Percentiles rank a stretch among this genome's conserved stretches.
Evolutionary conservation across 306 rosid species (phyloP).

Genomic region (Heteromeles arbutifolia): DNA sequence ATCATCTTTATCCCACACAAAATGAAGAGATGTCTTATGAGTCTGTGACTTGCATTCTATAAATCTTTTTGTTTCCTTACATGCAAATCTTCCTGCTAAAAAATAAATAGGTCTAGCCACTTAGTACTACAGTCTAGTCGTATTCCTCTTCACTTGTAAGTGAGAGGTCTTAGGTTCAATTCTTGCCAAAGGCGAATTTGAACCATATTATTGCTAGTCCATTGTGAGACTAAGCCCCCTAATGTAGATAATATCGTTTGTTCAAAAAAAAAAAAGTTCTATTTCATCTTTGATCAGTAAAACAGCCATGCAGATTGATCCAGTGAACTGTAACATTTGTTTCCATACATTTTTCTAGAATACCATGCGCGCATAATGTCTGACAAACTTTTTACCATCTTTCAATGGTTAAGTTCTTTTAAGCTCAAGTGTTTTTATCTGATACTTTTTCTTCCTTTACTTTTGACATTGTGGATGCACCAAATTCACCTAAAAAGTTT

Average conservation of each 20-base stretch:
- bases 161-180: no score
- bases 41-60: no score
- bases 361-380: background rate
- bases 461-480: constrained; percentile 1
- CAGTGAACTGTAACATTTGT: background rate
- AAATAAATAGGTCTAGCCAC: background rate
- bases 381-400: background rate
- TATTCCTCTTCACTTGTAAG: no score
- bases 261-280: no score
- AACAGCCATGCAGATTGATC: background rate
- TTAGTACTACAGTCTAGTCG: no score
- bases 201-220: no score
- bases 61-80: no score
- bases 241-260: no score
- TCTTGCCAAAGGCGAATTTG: no score
- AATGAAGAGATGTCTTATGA: background rate
- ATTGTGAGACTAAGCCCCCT: no score
- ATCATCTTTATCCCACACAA: background rate
- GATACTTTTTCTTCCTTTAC: background rate
- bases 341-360: background rate
- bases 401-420: background rate
- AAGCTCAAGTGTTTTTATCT: background rate
- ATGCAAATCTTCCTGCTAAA: no score
- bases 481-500: constrained; percentile 36
- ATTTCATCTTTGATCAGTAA: background rate